phyloP scores from a whole-genome alignment of 2,329 filamentous ascomycete species.

The Colletotrichum navitas region DNA sequence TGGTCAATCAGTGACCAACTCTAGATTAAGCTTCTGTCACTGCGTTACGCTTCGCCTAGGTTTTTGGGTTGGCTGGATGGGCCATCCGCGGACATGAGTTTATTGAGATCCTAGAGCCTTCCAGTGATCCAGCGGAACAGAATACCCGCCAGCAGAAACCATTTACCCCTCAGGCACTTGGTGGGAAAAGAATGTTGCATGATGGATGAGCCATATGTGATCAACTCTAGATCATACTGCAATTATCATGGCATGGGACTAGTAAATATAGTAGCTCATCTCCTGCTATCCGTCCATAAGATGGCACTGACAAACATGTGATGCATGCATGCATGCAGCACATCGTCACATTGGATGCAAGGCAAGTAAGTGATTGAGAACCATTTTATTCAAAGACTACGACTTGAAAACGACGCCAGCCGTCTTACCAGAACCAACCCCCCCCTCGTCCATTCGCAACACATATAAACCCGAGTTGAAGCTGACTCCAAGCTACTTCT shows the following conservation, averaged over 20 bases:
- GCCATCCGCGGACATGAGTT: neutral
- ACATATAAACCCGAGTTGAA: neutral
- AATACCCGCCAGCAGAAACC: neutral
- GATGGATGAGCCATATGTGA: slow-evolving; percentile 17
- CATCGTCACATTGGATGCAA: neutral
- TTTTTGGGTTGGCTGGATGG: neutral
- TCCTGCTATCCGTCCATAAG: neutral
- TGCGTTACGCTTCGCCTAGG: neutral
- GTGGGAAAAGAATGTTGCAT: neutral
- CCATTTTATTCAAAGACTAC: slow-evolving; percentile 19
- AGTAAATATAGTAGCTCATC: neutral
- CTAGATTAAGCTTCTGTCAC: neutral
- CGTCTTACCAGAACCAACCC: neutral
- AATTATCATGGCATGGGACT: too few relatives aligned
- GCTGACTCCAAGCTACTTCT: slow-evolving; percentile 6
- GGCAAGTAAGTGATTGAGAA: slow-evolving; percentile 1
- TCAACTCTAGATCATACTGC: neutral
- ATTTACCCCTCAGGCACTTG: too few relatives aligned
- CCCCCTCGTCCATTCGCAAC: neutral
- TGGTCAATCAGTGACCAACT: neutral
- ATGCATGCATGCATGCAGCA: neutral
- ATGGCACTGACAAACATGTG: neutral
- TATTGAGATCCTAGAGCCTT: neutral
- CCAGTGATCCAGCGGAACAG: too few relatives aligned
- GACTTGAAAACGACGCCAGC: slow-evolving; percentile 9